A percentile compares a stretch with the other conserved stretches of the same genome.
Evolutionary conservation across 352 stramenopile genomes (phyloP).

Genomic region (Pythium grandisporangium): DNA sequence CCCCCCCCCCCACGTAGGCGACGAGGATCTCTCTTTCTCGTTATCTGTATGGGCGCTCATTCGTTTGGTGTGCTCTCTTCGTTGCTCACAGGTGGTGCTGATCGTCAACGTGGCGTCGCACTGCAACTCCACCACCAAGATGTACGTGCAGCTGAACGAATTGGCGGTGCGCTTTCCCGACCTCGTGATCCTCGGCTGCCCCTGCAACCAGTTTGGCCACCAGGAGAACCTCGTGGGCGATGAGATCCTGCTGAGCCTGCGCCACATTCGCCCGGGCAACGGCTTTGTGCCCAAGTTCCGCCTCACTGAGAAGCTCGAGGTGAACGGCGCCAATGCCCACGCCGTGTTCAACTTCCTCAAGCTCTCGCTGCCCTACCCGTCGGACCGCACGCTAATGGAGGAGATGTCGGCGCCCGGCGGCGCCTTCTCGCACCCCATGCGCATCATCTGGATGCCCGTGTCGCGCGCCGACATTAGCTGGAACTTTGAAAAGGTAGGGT

Average conservation of each 20-base stretch:
- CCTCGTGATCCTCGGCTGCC: slow-evolving; percentile 62
- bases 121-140: slow-evolving; percentile 71
- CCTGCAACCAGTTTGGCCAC: slow-evolving; percentile 78
- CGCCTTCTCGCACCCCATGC: slow-evolving; percentile 77
- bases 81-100: slow-evolving; percentile 21
- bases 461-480: slow-evolving; percentile 70
- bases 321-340: slow-evolving; percentile 73
- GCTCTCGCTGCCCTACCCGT: slow-evolving; percentile 59
- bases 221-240: slow-evolving; percentile 77
- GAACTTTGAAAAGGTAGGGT: slow-evolving; percentile 75
- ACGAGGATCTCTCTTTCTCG: background rate
- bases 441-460: slow-evolving; percentile 79
- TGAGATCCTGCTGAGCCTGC: slow-evolving; percentile 66
- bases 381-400: slow-evolving; percentile 66
- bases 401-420: slow-evolving; percentile 70
- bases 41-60: too few species aligned
- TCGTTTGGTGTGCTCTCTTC: too few species aligned
- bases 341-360: slow-evolving; percentile 72
- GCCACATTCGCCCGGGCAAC: slow-evolving; percentile 64
- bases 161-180: slow-evolving; percentile 48
- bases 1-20: background rate
- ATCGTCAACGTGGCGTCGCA: slow-evolving; percentile 78
- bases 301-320: slow-evolving; percentile 73
- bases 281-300: slow-evolving; percentile 61
- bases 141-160: slow-evolving; percentile 66